phyloP scores from a whole-genome alignment of 768 basidiomycete species.

The Pleurotus giganteus region DNA sequence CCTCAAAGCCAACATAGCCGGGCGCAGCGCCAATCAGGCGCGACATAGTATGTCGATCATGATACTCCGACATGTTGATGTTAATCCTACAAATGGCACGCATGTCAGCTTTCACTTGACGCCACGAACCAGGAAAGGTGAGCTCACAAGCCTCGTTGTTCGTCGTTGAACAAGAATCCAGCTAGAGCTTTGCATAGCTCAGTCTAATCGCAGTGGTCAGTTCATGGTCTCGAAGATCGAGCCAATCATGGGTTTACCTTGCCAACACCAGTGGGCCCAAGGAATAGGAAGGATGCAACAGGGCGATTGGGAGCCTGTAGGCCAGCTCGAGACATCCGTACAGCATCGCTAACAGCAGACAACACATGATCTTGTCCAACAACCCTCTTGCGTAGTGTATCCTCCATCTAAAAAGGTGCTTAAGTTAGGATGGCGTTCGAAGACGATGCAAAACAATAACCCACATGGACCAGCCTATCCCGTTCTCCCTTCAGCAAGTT shows the following conservation, averaged over 20 bases:
- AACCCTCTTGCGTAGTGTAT: conserved; percentile 65
- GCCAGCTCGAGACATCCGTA: conserved; percentile 90
- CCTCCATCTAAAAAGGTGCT: conserved; percentile 71
- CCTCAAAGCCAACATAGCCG: conserved; percentile 91
- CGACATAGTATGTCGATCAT: conserved; percentile 89
- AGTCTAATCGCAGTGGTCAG: conserved; percentile 45
- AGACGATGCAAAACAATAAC: conserved; percentile 24
- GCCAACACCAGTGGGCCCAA: conserved; percentile 86
- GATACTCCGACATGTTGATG: conserved; percentile 97
- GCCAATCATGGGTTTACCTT: conserved; percentile 44
- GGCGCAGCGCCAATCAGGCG: conserved; percentile 90
- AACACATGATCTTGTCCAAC: conserved; percentile 94
- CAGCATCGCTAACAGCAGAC: conserved; percentile 81
- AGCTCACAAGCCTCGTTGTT: conserved; percentile 77
- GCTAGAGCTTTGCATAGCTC: conserved; percentile 89
- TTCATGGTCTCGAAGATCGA: background rate
- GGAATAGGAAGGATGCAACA: conserved; percentile 89
- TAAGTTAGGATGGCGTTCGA: background rate
- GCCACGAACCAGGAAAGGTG: background rate
- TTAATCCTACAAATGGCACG: conserved; percentile 53
- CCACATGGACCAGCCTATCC: conserved; percentile 84
- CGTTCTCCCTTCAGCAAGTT: conserved; percentile 86
- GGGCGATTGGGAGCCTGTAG: conserved; percentile 86
- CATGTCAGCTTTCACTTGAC: background rate
- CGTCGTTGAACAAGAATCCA: conserved; percentile 86